phyloP scores from a whole-genome alignment of 1,139 yeast genomes.

The Yamadazyma atmosphaerica region DNA sequence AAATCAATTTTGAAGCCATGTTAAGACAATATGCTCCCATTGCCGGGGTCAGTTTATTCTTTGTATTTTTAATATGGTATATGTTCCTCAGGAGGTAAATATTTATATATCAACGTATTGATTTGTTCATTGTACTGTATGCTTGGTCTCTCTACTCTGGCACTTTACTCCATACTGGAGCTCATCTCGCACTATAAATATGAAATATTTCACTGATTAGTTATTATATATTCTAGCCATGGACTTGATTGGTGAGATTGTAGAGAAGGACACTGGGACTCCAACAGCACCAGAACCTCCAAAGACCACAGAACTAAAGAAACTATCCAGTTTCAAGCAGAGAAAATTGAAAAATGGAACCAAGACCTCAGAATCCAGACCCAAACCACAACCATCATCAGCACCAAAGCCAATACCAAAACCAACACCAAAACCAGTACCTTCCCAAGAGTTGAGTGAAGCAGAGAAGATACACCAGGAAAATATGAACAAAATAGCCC shows the following conservation, averaged over 20 bases:
- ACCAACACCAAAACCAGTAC: slow-evolving; percentile 21
- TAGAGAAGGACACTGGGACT: slow-evolving; percentile 57
- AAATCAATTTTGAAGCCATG: slow-evolving; percentile 86
- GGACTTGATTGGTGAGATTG: slow-evolving; percentile 77
- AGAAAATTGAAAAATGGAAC: slow-evolving; percentile 10
- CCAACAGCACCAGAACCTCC: slow-evolving; percentile 33
- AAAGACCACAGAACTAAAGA: slow-evolving; percentile 13
- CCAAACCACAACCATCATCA: background rate
- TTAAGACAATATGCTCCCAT: slow-evolving; percentile 88
- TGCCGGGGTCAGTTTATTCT: slow-evolving; percentile 66
- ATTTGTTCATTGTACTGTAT: background rate
- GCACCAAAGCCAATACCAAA: slow-evolving; percentile 3
- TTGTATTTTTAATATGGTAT: slow-evolving; percentile 84
- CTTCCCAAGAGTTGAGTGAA: slow-evolving; percentile 33
- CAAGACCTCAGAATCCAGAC: no score
- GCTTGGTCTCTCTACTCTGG: no score
- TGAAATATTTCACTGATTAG: background rate
- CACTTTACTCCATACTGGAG: background rate
- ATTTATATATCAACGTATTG: background rate
- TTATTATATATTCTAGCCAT: slow-evolving; percentile 24
- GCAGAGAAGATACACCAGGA: slow-evolving; percentile 76
- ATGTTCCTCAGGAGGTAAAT: slow-evolving; percentile 46
- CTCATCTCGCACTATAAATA: slow-evolving; percentile 1
- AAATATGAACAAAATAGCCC: slow-evolving; percentile 60
- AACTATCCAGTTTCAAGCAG: slow-evolving; percentile 48